Evolutionary conservation across 176 grass and related monocot species (phyloP), one percentile per base, ranked within the genome.

Genomic region (Oryza australiensis): DNA sequence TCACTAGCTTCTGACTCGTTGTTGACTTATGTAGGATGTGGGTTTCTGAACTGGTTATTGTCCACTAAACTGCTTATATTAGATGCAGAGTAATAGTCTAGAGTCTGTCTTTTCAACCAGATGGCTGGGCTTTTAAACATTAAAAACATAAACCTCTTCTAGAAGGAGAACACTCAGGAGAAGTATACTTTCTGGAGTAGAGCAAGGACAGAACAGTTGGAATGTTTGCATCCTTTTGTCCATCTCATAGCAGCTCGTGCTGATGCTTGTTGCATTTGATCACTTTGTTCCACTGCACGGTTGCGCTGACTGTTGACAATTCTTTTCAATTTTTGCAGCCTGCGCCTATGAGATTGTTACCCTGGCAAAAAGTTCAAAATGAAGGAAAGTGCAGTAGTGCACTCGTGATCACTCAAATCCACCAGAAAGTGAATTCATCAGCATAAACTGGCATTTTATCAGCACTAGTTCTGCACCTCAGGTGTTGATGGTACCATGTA

Each of bases 321-420:
- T 70, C 43, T 43, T 18, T 38, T 71, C 34, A 32, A 2, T 32
- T 43, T 16, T 0, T 14, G 22, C 87, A 89, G 87, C 78, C 46
- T 89, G 87, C 59, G 72, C 57, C 43, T 89, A 82, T 9, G 66
- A 89, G 87, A 34, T 89, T 16, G 66, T 41, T 30, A 27, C 69
- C 11, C 5, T 77, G 43, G 66, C 43, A 27, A 18, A 8, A 55
- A 76, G 64, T 10, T 33, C 71, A 41, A 75, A 89, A 76, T 89
- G 65, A 86, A 59, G 72, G 26, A 23, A 71, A 82, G 9, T 5
- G 5, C 32, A 46, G 12, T 32, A 32, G 32, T 32, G 32, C 32
- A 32, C 32, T 32, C 32, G 16, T 24, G 22, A 22, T 12, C 2
- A 12, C 42, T 26, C 45, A 57, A 57, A 66, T 72, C 1, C 41